Evolutionary conservation across 345 rosid genomes (phyloP), one percentile per base, ranked within the genome.

Genomic region (Kernera saxatilis): DNA sequence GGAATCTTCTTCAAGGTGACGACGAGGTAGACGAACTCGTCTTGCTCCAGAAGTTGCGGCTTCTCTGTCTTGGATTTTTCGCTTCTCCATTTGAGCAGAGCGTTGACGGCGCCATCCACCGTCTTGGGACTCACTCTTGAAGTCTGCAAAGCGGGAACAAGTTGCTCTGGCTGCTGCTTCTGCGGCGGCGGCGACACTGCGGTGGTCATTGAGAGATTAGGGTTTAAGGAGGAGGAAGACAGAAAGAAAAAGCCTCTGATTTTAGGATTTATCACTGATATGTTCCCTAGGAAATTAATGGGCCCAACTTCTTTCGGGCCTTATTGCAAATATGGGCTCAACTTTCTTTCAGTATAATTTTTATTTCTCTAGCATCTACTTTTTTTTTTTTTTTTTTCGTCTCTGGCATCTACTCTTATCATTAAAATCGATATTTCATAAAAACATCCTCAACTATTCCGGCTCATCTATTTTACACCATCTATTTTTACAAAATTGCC

Each of bases 1-100:
- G 92, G 93, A 51, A 88, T 84, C 77, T 90, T 90, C 75, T 88
- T 86, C 23, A 88, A 78, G 15, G 90, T 72, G n/a, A 85, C 40
- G 35, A 86, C 30, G 12, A 90, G 81, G 79, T 88, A 85, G 3
- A 90, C 15, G 52, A 83, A 78, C 73, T 88, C 96, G 67, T 90
- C 96, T 32, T 80, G 75, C 54, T 88, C 93, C 2, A 90, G 80
- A 50, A 90, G 88, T 23, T 88, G 92, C 17, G 90, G 84, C 27
- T 90, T 88, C 63, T 80, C 81, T 29, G 73, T 29, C 5, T 77
- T 64, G 13, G 82, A 75, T 73, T 77, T 84, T 5, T 82, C 55
- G 23, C 72, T 80, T 78, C 81, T 75, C 90, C 92, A 85, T 61
- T 82, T 81, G 21, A 86, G 66, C 3, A 90, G 85, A 12, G 84